Conservation (phyloP, 2,329 filamentous ascomycete species). For the Calonectria crousiana region DNA sequence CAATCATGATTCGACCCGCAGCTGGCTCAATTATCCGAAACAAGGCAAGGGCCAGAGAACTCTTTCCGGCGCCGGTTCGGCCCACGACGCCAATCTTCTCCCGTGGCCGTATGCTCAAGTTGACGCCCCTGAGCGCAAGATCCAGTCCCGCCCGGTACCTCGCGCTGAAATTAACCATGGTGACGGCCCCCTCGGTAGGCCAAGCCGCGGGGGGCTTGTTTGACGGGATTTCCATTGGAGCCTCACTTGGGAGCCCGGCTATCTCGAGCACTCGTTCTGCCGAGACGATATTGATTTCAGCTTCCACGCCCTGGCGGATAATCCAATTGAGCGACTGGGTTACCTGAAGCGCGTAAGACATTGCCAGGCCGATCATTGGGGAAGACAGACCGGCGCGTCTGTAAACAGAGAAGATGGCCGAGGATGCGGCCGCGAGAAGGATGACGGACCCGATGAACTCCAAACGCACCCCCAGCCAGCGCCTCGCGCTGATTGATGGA, state of each 20-base stretch:
- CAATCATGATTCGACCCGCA: conserved; percentile 73
- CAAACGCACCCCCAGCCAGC: conserved; percentile 4
- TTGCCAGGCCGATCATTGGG: conserved; percentile 14
- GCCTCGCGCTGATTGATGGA: conserved; percentile 7
- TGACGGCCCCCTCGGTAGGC: conserved; percentile 3
- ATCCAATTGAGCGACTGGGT: conserved; percentile 16
- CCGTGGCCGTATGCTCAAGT: conserved; percentile 69
- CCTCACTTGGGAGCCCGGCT: conserved; percentile 71
- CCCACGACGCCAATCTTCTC: conserved; percentile 77
- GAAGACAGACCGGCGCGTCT: neutral
- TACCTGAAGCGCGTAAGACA: conserved; percentile 17
- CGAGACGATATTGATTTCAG: conserved; percentile 16
- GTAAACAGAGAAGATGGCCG: neutral
- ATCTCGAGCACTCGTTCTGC: conserved; percentile 76
- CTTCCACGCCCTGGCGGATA: conserved; percentile 1
- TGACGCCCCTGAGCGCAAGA: conserved; percentile 73
- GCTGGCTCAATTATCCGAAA: conserved; percentile 77
- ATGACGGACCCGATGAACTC: conserved; percentile 20
- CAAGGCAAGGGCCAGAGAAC: conserved; percentile 74
- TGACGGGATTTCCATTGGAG: conserved; percentile 60
- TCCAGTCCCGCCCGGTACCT: conserved; percentile 40
- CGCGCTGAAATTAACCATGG: neutral
- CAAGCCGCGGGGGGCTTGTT: conserved; percentile 64
- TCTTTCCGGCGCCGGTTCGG: conserved; percentile 78
- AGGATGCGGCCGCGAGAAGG: neutral